Evolutionary conservation across 2,329 filamentous ascomycete species (phyloP).

Genomic region (Colletotrichum magnum): DNA sequence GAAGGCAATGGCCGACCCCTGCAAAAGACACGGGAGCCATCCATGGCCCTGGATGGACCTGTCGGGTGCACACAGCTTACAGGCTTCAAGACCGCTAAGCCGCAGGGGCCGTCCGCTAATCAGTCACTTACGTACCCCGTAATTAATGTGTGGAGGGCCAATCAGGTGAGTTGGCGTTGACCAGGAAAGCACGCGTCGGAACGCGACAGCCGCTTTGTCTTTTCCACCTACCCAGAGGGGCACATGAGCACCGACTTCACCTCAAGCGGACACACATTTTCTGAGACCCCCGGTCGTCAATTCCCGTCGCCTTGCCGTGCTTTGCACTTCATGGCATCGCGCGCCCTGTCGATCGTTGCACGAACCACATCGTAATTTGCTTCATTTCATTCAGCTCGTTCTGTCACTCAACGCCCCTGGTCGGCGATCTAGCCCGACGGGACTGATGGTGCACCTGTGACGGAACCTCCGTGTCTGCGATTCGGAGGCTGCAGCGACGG

Average conservation of each 20-base stretch:
- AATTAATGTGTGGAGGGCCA: slow-evolving; percentile 13
- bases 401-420: background rate
- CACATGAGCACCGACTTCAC: slow-evolving; percentile 4
- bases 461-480: background rate
- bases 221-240: background rate
- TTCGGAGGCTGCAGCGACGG: too few species aligned
- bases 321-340: slow-evolving; percentile 4
- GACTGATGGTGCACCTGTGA: slow-evolving; percentile 8
- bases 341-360: slow-evolving; percentile 4
- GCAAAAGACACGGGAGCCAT: background rate
- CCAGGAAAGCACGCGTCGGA: slow-evolving; percentile 25
- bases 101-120: slow-evolving; percentile 28
- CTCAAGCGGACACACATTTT: slow-evolving; percentile 20
- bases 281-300: slow-evolving; percentile 7
- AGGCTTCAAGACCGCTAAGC: slow-evolving; percentile 11
- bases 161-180: slow-evolving; percentile 25
- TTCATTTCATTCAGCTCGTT: too few species aligned
- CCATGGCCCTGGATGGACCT: too few species aligned
- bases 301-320: slow-evolving; percentile 15
- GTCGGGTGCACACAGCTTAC: background rate
- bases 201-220: slow-evolving; percentile 29
- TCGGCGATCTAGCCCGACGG: background rate
- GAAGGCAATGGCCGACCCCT: slow-evolving; percentile 9
- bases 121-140: background rate
- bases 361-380: background rate